Conservation (phyloP, 2,329 filamentous ascomycete genomes). For the Annulohypoxylon truncatum region DNA sequence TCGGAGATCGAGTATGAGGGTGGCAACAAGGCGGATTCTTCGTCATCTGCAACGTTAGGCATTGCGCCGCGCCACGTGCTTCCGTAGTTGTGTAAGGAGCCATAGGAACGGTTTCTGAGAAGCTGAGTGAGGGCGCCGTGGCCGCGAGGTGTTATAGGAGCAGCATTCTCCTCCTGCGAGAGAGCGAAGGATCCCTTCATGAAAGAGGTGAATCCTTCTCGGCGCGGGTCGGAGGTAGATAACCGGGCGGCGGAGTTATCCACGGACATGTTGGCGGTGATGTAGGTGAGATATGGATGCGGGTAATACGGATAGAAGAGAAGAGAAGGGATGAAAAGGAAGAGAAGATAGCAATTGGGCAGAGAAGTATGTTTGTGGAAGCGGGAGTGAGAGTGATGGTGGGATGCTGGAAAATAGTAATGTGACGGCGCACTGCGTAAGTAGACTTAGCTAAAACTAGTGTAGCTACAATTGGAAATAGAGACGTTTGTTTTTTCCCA, state of each 20-base stretch:
- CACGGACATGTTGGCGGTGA: conserved; percentile 24
- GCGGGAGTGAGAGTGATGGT: background rate
- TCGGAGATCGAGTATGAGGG: conserved; percentile 33
- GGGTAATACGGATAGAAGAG: background rate
- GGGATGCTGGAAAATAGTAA: background rate
- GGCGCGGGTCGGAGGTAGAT: conserved; percentile 40
- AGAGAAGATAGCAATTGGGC: background rate
- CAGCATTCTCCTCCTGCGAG: conserved; percentile 43
- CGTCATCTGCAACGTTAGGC: conserved; percentile 35
- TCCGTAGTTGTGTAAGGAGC: conserved; percentile 47
- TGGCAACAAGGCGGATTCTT: conserved; percentile 41
- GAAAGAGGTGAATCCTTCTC: conserved; percentile 22
- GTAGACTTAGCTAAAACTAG: background rate
- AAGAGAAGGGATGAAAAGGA: background rate
- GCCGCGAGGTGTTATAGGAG: conserved; percentile 41
- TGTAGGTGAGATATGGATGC: background rate
- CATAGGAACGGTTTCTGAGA: conserved; percentile 47
- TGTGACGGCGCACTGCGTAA: conserved; percentile 2
- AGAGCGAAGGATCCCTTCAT: conserved; percentile 38
- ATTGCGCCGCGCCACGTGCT: conserved; percentile 44
- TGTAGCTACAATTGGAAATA: background rate
- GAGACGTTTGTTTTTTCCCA: background rate
- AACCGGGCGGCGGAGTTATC: conserved; percentile 38
- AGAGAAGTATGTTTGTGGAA: background rate
- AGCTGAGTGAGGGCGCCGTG: conserved; percentile 47